A percentile compares a stretch with the other conserved stretches of the same genome.
Conservation (phyloP, 305 asterid genomes). For the Fraxinus greggii region DNA sequence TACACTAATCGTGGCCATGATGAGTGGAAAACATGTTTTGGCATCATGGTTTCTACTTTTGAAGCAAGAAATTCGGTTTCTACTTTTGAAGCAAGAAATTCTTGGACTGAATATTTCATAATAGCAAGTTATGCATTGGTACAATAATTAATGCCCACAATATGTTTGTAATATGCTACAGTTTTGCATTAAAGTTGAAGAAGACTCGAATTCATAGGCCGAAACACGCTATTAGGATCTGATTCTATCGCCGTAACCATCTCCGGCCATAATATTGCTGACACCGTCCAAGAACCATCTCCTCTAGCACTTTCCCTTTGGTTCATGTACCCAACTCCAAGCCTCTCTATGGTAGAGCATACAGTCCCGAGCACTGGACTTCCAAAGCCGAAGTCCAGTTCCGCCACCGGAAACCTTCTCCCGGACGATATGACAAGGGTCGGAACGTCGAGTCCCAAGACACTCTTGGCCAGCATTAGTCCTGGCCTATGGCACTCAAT, state of each 20-base stretch:
- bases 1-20: slow-evolving; percentile 82
- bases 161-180: not conserved
- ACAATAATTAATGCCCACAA: not conserved
- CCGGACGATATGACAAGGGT: slow-evolving; percentile 54
- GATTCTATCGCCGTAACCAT: slow-evolving; percentile 55
- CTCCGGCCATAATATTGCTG: slow-evolving; percentile 57
- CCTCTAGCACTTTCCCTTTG: slow-evolving; percentile 44
- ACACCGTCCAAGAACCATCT: slow-evolving; percentile 58
- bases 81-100: too few species aligned
- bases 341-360: slow-evolving; percentile 44
- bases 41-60: slow-evolving; percentile 40
- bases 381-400: slow-evolving; percentile 61
- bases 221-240: slow-evolving; percentile 40
- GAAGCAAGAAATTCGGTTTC: too few species aligned
- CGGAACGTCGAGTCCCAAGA: slow-evolving; percentile 46
- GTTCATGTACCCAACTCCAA: slow-evolving; percentile 62
- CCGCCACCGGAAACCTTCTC: slow-evolving; percentile 52
- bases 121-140: not conserved
- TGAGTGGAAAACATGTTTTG: slow-evolving; percentile 86
- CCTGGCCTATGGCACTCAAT: slow-evolving; percentile 60
- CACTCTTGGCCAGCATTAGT: slow-evolving; percentile 47
- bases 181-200: slow-evolving; percentile 27
- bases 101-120: not conserved
- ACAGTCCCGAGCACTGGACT: slow-evolving; percentile 53
- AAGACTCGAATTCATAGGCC: slow-evolving; percentile 41